These are phyloP conservation scores for Phlebiopsis gigantea DNA, from an alignment of 768 basidiomycete species.

Conservation along the genomic window DNA sequence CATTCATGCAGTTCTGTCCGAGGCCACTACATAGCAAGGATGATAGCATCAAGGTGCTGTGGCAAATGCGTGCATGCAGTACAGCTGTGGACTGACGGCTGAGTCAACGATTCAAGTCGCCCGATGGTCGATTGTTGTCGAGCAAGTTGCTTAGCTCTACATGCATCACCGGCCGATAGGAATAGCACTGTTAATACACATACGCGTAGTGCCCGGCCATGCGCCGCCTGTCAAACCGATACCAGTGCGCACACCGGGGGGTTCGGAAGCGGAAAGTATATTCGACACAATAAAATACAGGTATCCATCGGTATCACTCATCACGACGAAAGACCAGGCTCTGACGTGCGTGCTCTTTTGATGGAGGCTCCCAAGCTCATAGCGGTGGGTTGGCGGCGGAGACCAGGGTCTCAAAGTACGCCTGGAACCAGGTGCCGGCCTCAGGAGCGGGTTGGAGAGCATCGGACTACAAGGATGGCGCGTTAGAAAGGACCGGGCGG, in stretches of 20 bases:
- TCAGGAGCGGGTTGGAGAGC: conserved; percentile 52
- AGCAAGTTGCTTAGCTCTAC: too few relatives aligned
- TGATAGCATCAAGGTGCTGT: too few relatives aligned
- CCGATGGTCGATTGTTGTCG: too few relatives aligned
- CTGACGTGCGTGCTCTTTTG: neutral
- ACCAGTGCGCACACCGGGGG: neutral
- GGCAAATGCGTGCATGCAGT: too few relatives aligned
- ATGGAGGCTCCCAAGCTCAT: neutral
- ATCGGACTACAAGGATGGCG: conserved; percentile 31
- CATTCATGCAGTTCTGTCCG: too few relatives aligned
- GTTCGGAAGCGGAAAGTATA: neutral
- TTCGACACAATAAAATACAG: neutral
- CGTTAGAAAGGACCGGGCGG: neutral
- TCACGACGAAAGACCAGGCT: neutral
- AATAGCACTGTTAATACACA: too few relatives aligned
- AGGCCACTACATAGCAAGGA: too few relatives aligned
- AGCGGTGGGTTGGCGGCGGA: conserved; percentile 32
- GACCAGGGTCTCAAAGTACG: conserved; percentile 57
- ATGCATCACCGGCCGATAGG: too few relatives aligned
- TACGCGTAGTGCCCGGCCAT: too few relatives aligned
- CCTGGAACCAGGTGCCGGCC: conserved; percentile 66
- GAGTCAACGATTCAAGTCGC: too few relatives aligned
- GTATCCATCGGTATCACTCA: neutral
- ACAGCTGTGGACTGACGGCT: too few relatives aligned
- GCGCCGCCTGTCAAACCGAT: too few relatives aligned